phyloP scores from a whole-genome alignment of 805 yeast genomes.

The Kregervanrija fluxuum region DNA sequence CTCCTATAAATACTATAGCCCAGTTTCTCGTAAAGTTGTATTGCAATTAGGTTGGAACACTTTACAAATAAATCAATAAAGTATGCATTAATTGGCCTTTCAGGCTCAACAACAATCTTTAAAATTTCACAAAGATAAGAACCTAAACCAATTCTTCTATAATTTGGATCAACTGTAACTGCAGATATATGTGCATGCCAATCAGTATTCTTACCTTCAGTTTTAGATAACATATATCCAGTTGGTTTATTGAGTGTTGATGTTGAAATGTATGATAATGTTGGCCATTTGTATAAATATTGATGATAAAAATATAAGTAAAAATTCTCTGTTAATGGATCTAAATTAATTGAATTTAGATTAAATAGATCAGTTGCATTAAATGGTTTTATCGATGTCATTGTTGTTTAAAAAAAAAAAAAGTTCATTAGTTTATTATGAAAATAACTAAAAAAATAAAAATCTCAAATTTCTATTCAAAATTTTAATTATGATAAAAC shows the following conservation, averaged over 20 bases:
- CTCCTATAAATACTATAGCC: conserved; percentile 83
- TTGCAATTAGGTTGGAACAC: conserved; percentile 74
- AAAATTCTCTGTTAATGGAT: conserved; percentile 88
- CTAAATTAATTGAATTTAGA: conserved; percentile 72
- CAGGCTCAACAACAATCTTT: conserved; percentile 59
- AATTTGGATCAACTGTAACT: conserved; percentile 78
- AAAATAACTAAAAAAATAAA: too few relatives aligned
- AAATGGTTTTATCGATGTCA: conserved; percentile 88
- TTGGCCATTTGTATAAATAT: conserved; percentile 82
- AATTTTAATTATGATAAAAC: too few relatives aligned
- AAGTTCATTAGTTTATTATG: too few relatives aligned
- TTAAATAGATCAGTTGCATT: conserved; percentile 77
- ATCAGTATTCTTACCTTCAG: conserved; percentile 77
- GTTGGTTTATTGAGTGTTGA: conserved; percentile 32
- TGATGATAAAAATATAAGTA: conserved; percentile 76
- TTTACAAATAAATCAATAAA: conserved; percentile 90
- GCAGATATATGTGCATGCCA: conserved; percentile 99
- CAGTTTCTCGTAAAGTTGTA: conserved; percentile 73
- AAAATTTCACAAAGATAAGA: conserved; percentile 67
- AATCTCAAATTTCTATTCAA: too few relatives aligned
- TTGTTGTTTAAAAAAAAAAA: conserved; percentile 27
- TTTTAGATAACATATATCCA: conserved; percentile 92
- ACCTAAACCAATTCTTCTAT: conserved; percentile 82
- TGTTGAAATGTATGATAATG: conserved; percentile 70
- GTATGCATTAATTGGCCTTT: conserved; percentile 67